Conservation (phyloP, 2,329 filamentous ascomycete species). For the Didymella lethalis region DNA sequence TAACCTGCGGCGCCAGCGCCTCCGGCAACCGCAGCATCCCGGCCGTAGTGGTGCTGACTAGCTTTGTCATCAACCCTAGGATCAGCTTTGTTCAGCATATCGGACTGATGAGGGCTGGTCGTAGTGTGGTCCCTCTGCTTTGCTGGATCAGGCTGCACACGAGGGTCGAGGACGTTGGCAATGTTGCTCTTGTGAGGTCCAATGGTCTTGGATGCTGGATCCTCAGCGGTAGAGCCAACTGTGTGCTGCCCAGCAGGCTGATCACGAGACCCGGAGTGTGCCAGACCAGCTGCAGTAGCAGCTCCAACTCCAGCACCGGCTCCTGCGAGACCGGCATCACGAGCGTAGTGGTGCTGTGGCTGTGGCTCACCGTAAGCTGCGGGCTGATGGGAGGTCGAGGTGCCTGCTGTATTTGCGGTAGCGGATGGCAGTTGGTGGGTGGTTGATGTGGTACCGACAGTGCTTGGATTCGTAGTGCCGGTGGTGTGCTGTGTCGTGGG, state of each 20-base stretch:
- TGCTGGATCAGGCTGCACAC: conserved; percentile 41
- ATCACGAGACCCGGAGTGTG: conserved; percentile 27
- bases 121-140: conserved; percentile 40
- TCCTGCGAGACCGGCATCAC: conserved; percentile 32
- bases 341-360: conserved; percentile 27
- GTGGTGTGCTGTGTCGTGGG: conserved; percentile 17
- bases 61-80: conserved; percentile 36
- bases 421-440: conserved; percentile 6
- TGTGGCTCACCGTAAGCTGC: neutral
- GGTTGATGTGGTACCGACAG: conserved; percentile 8
- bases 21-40: conserved; percentile 42
- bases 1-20: conserved; percentile 43
- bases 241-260: conserved; percentile 31
- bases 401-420: neutral
- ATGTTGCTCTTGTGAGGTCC: conserved; percentile 45
- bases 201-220: conserved; percentile 38
- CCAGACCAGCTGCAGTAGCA: conserved; percentile 18
- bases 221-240: conserved; percentile 31
- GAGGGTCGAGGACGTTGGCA: conserved; percentile 43
- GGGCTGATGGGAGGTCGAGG: conserved; percentile 1
- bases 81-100: conserved; percentile 38
- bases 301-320: conserved; percentile 16
- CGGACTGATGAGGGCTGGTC: conserved; percentile 37
- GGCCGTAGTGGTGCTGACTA: conserved; percentile 33
- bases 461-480: conserved; percentile 9